Percentiles rank a stretch among this genome's conserved stretches.
Conservation (phyloP, 495 filamentous ascomycete genomes). For the Hypoxylon trugodes region DNA sequence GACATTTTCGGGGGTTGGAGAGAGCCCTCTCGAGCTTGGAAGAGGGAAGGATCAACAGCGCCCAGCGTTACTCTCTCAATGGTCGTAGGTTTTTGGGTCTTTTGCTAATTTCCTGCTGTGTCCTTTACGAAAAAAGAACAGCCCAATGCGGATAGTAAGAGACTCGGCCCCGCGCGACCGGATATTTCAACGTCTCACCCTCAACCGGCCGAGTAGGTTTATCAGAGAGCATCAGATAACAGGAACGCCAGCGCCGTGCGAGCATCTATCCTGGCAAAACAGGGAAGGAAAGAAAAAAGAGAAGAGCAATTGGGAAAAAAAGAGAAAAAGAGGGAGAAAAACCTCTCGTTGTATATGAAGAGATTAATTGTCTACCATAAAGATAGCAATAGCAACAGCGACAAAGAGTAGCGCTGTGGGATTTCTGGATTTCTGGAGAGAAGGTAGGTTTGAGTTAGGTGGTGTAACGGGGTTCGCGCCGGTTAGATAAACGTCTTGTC, state of each 20-base stretch:
- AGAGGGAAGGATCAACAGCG: constrained; percentile 39
- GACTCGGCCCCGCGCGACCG: constrained; percentile 39
- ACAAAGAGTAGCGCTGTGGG: constrained; percentile 12
- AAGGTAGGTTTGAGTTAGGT: constrained; percentile 22
- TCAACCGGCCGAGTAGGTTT: constrained; percentile 41
- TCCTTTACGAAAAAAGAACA: no score
- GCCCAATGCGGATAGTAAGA: constrained; percentile 14
- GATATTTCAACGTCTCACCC: constrained; percentile 38
- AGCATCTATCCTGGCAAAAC: constrained; percentile 42
- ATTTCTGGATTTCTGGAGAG: neutral
- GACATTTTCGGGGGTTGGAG: constrained; percentile 42
- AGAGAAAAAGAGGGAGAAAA: constrained; percentile 11
- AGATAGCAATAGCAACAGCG: no score
- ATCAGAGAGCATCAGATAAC: constrained; percentile 39
- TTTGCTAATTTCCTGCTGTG: no score
- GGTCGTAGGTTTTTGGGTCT: no score
- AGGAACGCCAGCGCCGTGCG: constrained; percentile 31
- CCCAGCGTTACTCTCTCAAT: constrained; percentile 32
- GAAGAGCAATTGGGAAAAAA: neutral
- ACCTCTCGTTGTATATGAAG: constrained; percentile 13
- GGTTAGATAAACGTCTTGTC: constrained; percentile 42
- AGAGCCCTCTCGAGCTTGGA: constrained; percentile 18
- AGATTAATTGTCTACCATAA: neutral
- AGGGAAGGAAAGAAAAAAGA: neutral
- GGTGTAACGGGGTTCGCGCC: constrained; percentile 39